A percentile compares a stretch with the other conserved stretches of the same genome.
phyloP scores from a whole-genome alignment of 176 grass and related monocot species.

The Saccharum spontaneum region DNA sequence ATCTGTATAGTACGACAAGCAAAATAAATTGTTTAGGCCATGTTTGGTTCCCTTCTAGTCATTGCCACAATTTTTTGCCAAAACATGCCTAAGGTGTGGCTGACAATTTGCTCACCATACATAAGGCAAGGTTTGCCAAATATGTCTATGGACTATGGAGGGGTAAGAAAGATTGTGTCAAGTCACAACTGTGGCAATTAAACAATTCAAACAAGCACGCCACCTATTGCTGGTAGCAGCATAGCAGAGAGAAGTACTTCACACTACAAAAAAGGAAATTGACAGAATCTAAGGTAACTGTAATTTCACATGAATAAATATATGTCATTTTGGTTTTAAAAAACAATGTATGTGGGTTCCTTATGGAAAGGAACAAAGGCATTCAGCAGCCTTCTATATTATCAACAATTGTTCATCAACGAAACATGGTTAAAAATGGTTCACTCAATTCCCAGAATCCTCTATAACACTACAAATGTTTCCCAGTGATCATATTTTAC shows the following conservation, averaged over 20 bases:
- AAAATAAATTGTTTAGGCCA: background rate
- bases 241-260: background rate
- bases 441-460: background rate
- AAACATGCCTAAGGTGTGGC: background rate
- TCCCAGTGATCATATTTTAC: background rate
- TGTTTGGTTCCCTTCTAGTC: background rate
- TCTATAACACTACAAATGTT: background rate
- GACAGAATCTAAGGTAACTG: background rate
- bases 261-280: background rate
- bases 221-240: background rate
- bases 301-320: background rate
- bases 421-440: slow-evolving; percentile 5
- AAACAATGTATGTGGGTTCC: background rate
- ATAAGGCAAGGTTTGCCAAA: background rate
- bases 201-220: background rate
- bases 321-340: background rate
- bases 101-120: background rate
- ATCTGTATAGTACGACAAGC: background rate
- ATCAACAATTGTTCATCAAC: background rate
- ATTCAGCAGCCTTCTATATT: background rate
- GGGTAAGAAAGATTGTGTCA: background rate
- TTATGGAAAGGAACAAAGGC: background rate
- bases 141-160: background rate
- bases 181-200: background rate
- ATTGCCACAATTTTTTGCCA: background rate